Percentiles rank a stretch among this genome's conserved stretches.
Conservation (phyloP, 1,139 yeast species). For the Yamadazyma jaroonii region DNA sequence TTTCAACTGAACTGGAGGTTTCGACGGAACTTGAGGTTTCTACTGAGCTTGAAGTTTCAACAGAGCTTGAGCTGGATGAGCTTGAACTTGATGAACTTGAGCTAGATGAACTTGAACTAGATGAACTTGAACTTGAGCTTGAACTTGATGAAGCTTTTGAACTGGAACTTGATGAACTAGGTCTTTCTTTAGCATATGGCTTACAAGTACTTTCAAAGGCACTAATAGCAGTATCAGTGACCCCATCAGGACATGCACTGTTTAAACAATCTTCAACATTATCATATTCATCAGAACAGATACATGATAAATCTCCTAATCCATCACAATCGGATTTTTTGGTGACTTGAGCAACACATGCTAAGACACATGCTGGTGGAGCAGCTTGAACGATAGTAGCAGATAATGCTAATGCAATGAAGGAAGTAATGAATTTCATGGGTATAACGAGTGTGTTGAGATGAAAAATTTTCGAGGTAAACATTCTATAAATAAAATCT, state of each 20-base stretch:
- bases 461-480: slow-evolving; percentile 6
- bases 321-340: slow-evolving; percentile 54
- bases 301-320: slow-evolving; percentile 61
- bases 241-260: slow-evolving; percentile 61
- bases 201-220: slow-evolving; percentile 57
- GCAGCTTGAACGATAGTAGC: slow-evolving; percentile 61
- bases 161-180: slow-evolving; percentile 22
- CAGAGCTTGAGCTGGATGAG: slow-evolving; percentile 15
- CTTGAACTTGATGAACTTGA: slow-evolving; percentile 21
- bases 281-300: slow-evolving; percentile 53
- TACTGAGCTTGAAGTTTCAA: slow-evolving; percentile 14
- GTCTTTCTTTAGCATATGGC: slow-evolving; percentile 25
- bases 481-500: slow-evolving; percentile 4
- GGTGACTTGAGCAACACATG: slow-evolving; percentile 76
- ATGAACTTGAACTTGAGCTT: slow-evolving; percentile 22
- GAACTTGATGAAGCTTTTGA: slow-evolving; percentile 27
- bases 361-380: slow-evolving; percentile 87
- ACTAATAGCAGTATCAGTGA: slow-evolving; percentile 52
- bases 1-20: slow-evolving; percentile 13
- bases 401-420: slow-evolving; percentile 26
- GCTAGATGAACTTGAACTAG: slow-evolving; percentile 25
- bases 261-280: slow-evolving; percentile 60
- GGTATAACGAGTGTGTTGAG: slow-evolving; percentile 6
- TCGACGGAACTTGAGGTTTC: slow-evolving; percentile 18
- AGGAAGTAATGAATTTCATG: slow-evolving; percentile 11